phyloP scores from a whole-genome alignment of 352 stramenopile species.

The Phytophthora pinifolia region DNA sequence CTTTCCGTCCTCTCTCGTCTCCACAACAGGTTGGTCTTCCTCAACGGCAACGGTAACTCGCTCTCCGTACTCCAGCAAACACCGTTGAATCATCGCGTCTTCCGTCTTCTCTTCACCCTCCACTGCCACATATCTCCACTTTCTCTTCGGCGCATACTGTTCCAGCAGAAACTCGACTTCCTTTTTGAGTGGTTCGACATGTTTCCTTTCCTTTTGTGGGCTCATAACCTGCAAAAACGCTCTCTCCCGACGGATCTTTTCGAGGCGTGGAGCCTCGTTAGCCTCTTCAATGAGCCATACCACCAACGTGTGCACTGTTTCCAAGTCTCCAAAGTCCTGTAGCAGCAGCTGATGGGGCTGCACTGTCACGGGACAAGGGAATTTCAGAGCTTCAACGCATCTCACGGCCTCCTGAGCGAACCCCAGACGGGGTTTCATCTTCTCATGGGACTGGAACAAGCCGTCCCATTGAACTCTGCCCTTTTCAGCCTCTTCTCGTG shows the following conservation, averaged over 20 bases:
- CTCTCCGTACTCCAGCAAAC: constrained; percentile 82
- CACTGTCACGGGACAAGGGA: constrained; percentile 33
- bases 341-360: constrained; percentile 76
- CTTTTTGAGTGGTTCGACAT: constrained; percentile 28
- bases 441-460: constrained; percentile 61
- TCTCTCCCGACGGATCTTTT: constrained; percentile 32
- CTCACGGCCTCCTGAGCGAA: constrained; percentile 60
- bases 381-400: constrained; percentile 42
- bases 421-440: constrained; percentile 69
- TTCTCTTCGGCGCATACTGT: constrained; percentile 39
- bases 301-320: constrained; percentile 50
- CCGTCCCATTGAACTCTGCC: constrained; percentile 68
- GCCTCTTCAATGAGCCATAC: constrained; percentile 54
- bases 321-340: constrained; percentile 78
- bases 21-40: constrained; percentile 15
- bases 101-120: constrained; percentile 45
- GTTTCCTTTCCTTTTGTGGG: constrained; percentile 7
- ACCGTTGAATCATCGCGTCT: constrained; percentile 75
- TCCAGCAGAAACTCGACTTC: constrained; percentile 47
- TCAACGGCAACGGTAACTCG: constrained; percentile 34
- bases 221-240: constrained; percentile 35
- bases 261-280: constrained; percentile 34
- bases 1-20: constrained; percentile 6
- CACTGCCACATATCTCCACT: constrained; percentile 41
- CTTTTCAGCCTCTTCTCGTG: constrained; percentile 38